These are phyloP conservation scores for Pythium biforme DNA, from an alignment of 352 stramenopile genomes.

Conservation along the genomic window DNA sequence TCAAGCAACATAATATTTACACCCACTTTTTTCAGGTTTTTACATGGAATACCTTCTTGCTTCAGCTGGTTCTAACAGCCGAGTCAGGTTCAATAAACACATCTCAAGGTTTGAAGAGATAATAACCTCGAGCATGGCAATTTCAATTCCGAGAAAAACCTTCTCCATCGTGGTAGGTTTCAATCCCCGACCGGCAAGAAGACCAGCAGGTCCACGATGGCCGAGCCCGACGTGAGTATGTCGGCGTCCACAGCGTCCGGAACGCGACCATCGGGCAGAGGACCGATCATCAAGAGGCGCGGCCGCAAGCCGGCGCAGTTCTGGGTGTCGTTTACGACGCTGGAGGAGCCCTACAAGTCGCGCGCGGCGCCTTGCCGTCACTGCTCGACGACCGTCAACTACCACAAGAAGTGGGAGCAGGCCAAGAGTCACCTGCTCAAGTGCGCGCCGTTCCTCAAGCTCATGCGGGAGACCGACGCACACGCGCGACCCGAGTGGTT, in stretches of 20 bases:
- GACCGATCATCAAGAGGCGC: conserved; percentile 13
- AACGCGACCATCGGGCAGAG: no score
- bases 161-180: neutral
- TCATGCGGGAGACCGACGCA: conserved; percentile 32
- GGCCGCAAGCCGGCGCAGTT: conserved; percentile 46
- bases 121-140: no score
- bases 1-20: neutral
- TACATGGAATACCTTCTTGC: no score
- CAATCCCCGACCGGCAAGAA: neutral
- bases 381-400: conserved; percentile 38
- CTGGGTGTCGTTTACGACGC: conserved; percentile 56
- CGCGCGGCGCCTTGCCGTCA: conserved; percentile 45
- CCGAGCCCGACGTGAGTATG: conserved; percentile 1
- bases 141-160: neutral
- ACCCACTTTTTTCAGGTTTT: neutral
- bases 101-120: neutral
- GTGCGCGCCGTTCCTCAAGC: conserved; percentile 44
- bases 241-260: neutral
- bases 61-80: no score
- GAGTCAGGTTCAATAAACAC: no score
- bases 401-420: conserved; percentile 69
- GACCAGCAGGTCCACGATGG: neutral
- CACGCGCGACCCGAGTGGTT: conserved; percentile 55
- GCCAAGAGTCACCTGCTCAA: conserved; percentile 58
- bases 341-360: conserved; percentile 47